Conservation (phyloP, 257 asterid species). For the Orobanche coerulescens region DNA sequence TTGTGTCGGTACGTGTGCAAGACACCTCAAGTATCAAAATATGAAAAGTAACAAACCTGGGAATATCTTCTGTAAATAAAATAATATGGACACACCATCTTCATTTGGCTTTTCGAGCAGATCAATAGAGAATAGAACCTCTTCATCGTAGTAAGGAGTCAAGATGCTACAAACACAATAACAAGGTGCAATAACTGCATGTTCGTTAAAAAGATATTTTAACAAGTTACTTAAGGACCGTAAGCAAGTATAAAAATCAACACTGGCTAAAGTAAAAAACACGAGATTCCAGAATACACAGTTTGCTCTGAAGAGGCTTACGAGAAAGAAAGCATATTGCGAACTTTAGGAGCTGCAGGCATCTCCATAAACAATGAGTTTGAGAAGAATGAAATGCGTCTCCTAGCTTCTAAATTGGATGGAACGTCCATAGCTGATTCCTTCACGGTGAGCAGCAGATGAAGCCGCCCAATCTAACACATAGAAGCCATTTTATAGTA, state of each 20-base stretch:
- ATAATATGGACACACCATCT: slow-evolving; percentile 94
- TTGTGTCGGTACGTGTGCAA: slow-evolving; percentile 1
- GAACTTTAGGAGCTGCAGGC: slow-evolving; percentile 97
- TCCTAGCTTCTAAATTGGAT: slow-evolving; percentile 85
- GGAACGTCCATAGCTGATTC: slow-evolving; percentile 99
- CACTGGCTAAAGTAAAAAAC: slow-evolving; percentile 9
- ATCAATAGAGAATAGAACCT: slow-evolving; percentile 76
- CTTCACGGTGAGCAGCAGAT: slow-evolving; percentile 83
- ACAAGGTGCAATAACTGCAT: slow-evolving; percentile 7
- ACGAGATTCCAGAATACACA: not conserved
- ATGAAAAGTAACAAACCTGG: slow-evolving; percentile 51
- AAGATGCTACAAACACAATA: slow-evolving; percentile 51
- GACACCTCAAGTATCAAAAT: slow-evolving; percentile 17
- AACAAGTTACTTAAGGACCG: slow-evolving; percentile 4
- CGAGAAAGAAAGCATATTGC: slow-evolving; percentile 98
- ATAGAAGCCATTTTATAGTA: slow-evolving; percentile 15
- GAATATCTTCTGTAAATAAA: slow-evolving; percentile 82
- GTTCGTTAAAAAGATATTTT: slow-evolving; percentile 1
- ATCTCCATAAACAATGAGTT: slow-evolving; percentile 96
- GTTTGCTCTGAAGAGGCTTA: slow-evolving; percentile 35
- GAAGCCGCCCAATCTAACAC: slow-evolving; percentile 78
- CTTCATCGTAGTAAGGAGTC: slow-evolving; percentile 87
- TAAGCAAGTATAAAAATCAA: not conserved
- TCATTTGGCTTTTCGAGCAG: slow-evolving; percentile 69
- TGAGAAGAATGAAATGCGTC: slow-evolving; percentile 96